Evolutionary conservation across 495 filamentous ascomycete genomes (phyloP), one percentile per base, ranked within the genome.

Genomic region (Sporormia fimetaria): DNA sequence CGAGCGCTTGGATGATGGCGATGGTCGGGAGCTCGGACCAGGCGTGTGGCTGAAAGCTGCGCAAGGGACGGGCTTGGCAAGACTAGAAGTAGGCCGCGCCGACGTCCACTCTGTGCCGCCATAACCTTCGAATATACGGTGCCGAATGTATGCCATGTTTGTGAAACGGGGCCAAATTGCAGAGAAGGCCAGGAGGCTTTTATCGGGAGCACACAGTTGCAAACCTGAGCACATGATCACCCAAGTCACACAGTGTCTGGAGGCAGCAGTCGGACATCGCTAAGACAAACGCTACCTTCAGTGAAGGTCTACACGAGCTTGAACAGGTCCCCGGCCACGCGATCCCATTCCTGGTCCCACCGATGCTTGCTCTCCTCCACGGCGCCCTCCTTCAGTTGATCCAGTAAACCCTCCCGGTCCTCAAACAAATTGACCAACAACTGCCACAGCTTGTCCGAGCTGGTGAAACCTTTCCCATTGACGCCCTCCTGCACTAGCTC

Each of bases 311-410:
- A 40, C 12, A 48, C 39, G 29, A 90, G 60, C 11, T 77, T 79
- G 45, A 94, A 64, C 12, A 92, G 62, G 28, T 68, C 67, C 7
- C 78, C 83, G 1, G 83, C 78, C 38, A 87, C 75, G 16, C 67
- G 67, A 66, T 87, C 72, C 92, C 92, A 99, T 59, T 94, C 84
- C 56, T 88, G 86, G 55, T 94, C 86, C 90, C 90, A 99, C 30
- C 92, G 65, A 24, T 41, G 4, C 38, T 66, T 63, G 15, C 83
- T 81, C 57, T 96, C 88, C 54, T 75, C 68, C 40, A 74, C 49
- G 0, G 90, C 90, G 7, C 92, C 92, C 23, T 61, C 58, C 48
- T 74, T 77, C 49, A 99, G 57, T 9, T 24, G 62, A 37, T 67
- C 63, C 35, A 96, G 61, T 50, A 79, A 65, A 14, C 62, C 63